Conservation (phyloP, 371 early-diverging fungal species). For the Mortierella polycephala region DNA sequence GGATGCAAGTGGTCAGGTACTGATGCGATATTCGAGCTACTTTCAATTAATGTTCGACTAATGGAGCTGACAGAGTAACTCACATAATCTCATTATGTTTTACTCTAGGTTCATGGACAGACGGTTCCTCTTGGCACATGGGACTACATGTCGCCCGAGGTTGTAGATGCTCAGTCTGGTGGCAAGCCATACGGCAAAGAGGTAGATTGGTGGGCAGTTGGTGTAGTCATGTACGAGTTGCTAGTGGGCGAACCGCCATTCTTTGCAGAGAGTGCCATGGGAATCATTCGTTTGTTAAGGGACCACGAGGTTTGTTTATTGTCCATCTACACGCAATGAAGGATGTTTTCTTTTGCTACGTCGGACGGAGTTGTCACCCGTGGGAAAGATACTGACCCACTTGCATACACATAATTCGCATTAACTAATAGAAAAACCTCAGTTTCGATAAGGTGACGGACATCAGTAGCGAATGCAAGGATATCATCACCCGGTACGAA, state of each 20-base stretch:
- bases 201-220: constrained; percentile 99
- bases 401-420: too few species aligned
- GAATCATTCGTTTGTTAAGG: constrained; percentile 87
- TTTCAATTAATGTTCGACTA: too few species aligned
- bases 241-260: constrained; percentile 96
- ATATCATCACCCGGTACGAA: constrained; percentile 39
- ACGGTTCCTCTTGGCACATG: constrained; percentile 91
- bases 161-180: constrained; percentile 73
- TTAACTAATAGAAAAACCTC: constrained; percentile 55
- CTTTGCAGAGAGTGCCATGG: constrained; percentile 82
- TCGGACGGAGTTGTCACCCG: not conserved
- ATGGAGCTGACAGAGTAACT: too few species aligned
- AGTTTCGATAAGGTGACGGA: constrained; percentile 43
- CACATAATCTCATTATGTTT: constrained; percentile 4
- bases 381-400: too few species aligned
- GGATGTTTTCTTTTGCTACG: not conserved
- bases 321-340: too few species aligned
- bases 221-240: constrained; percentile 98
- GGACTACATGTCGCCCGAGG: constrained; percentile 96
- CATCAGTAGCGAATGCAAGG: constrained; percentile 37
- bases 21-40: not conserved
- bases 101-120: constrained; percentile 57
- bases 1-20: constrained; percentile 47
- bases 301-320: constrained; percentile 66
- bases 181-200: constrained; percentile 85